These are phyloP conservation scores for Pythium phragmitis DNA, from an alignment of 352 stramenopile species.

Conservation along the genomic window DNA sequence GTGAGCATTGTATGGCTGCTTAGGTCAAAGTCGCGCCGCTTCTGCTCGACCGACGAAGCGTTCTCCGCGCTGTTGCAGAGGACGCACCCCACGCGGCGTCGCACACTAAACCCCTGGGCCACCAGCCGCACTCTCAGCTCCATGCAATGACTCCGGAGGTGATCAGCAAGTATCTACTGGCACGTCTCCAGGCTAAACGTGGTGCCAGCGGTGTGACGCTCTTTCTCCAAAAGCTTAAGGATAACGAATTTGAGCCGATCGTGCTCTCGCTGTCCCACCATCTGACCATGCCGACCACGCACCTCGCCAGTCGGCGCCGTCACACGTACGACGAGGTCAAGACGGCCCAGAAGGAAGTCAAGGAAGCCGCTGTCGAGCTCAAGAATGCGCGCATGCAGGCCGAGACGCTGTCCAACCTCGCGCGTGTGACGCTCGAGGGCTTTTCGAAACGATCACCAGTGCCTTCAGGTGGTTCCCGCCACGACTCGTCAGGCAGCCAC, in stretches of 20 bases:
- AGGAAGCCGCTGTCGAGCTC: conserved; percentile 61
- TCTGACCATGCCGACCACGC: conserved; percentile 28
- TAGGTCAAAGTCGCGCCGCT: conserved; percentile 41
- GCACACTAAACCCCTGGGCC: conserved; percentile 1
- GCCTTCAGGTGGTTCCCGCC: background rate
- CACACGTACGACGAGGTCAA: conserved; percentile 84
- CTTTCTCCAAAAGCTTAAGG: conserved; percentile 66
- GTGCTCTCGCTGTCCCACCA: conserved; percentile 36
- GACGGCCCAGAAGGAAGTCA: conserved; percentile 67
- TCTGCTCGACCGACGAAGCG: conserved; percentile 53
- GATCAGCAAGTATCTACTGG: conserved; percentile 71
- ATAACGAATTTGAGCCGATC: conserved; percentile 56
- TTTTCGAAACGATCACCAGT: conserved; percentile 37
- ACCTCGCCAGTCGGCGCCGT: conserved; percentile 62
- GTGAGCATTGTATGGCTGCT: background rate
- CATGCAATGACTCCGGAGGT: conserved; percentile 34
- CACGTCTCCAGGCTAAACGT: conserved; percentile 57
- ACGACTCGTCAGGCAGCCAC: conserved; percentile 3
- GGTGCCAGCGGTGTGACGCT: conserved; percentile 49
- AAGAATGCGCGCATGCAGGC: conserved; percentile 73
- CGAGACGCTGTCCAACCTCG: conserved; percentile 71
- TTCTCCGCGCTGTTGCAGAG: conserved; percentile 41
- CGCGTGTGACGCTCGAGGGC: conserved; percentile 62
- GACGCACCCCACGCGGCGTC: conserved; percentile 22
- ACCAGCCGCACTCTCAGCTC: background rate